Evolutionary conservation across 2,329 filamentous ascomycete species (phyloP), one percentile per base, ranked within the genome.

Genomic region (Clarireedia sp.): DNA sequence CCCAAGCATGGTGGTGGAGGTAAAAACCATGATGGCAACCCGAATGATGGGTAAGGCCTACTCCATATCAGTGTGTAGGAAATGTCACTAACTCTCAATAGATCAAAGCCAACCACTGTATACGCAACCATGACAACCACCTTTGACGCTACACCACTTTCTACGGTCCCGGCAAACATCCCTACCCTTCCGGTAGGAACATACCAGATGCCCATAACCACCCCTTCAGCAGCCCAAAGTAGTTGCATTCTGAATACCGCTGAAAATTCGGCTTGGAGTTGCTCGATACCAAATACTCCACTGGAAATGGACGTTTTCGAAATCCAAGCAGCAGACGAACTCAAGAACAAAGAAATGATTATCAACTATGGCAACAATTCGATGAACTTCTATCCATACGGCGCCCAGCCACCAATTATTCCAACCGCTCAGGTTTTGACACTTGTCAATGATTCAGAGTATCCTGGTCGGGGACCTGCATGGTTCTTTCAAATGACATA

Each of bases 231-330:
- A 53, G 71, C 73, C 2, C 77, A 80, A 16, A 75, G 73, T 41
- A 73, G 75, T 0, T 89, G 85, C 65, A 74, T 88, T 57, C 73
- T 74, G 33, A 74, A 85, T 55, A 72, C 75, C 0, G 73, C 68
- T 0, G 77, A 83, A 62, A 71, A 74, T n/a, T 68, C 74, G 49
- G 79, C 83, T 0, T 89, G 85, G 85, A 79, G 74, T 57, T 89
- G 85, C 66, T 74, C 79, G 12, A 72, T 86, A 29, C 26, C 55
- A 23, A 55, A 58, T 43, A 53, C 40, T 48, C 54, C 59, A 41
- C 60, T 63, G 48, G 62, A 63, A 41, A 62, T 66, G 38, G 48
- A 38, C 24, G 48, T 66, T n/a, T 43, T 51, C n/a, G 33, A 51
- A 4, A 43, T 65, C n/a, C 43, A 40, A 9, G 57, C 54, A 21